Evolutionary conservation across 2,329 filamentous ascomycete genomes (phyloP).

Genomic region (Xylaria sp.): DNA sequence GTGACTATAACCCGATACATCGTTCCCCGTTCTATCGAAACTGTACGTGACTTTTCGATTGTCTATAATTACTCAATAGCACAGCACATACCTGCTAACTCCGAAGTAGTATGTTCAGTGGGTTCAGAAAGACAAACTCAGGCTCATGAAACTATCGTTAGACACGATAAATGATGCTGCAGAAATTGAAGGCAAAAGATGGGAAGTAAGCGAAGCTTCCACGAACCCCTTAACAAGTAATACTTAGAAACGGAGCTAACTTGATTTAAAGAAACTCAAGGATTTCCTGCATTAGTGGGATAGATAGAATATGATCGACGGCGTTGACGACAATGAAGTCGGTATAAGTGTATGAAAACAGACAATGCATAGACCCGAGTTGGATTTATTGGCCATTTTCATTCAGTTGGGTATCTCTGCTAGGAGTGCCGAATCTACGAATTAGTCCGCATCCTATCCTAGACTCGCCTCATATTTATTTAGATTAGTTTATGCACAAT

Average conservation of each 20-base stretch:
- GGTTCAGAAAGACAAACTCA: slow-evolving; percentile 4
- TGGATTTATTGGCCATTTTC: too few species aligned
- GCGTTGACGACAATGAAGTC: too few species aligned
- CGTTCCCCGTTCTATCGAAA: slow-evolving; percentile 40
- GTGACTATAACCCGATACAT: slow-evolving; percentile 61
- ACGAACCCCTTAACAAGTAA: neutral
- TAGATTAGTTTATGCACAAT: too few species aligned
- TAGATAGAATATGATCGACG: too few species aligned
- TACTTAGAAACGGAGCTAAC: neutral
- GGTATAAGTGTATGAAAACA: too few species aligned
- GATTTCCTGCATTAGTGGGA: neutral
- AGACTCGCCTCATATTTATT: too few species aligned
- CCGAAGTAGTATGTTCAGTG: slow-evolving; percentile 9
- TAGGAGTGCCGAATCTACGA: too few species aligned
- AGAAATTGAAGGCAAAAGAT: neutral
- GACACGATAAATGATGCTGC: neutral
- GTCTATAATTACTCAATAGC: neutral
- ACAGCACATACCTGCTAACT: slow-evolving; percentile 6
- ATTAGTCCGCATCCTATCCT: too few species aligned
- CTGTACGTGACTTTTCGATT: slow-evolving; percentile 4
- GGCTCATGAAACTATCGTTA: neutral
- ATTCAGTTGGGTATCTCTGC: too few species aligned
- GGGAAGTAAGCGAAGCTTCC: neutral
- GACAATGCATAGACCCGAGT: too few species aligned
- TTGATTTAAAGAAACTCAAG: neutral